Evolutionary conservation across 2,329 filamentous ascomycete genomes (phyloP), one percentile per base, ranked within the genome.

Genomic region (Colletotrichum spinosum): DNA sequence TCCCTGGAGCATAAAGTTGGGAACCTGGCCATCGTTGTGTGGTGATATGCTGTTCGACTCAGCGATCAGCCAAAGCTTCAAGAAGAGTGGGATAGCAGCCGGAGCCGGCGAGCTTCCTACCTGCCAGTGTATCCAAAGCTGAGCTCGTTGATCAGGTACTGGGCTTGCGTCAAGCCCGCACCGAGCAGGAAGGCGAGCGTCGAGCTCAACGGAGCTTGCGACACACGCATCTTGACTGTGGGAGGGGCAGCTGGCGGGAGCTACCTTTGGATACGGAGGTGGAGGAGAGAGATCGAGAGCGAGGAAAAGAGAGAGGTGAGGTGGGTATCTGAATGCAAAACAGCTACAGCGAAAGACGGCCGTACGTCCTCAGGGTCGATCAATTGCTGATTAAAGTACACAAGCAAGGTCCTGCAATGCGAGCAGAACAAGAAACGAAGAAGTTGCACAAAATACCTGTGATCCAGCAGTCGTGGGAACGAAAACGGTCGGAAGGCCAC

Each of bases 111-210:
- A 51, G n/a, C 41, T 39, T 71, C 78, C 48, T 80, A 91, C 89
- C 83, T 86, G 71, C 84, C 83, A 67, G 86, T 85, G 73, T 92
- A 86, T 42, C 93, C 93, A 76, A 97, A 97, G 76, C 92, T 94
- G 53, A 93, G 84, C 72, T 89, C 88, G 70, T 88, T 90, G 73
- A 93, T 86, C 58, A 93, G 81, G 71, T 87, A 88, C 72, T 92
- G 87, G 41, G 90, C 90, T 57, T 86, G 83, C 41, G 85, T 84
- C 58, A 86, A 70, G 72, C 81, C 74, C 61, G 81, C 79, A 68
- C 78, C 79, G 67, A 86, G 76, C 69, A 81, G 75, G 59, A 80
- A 73, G 67, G 78, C 76, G 68, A 82, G 71, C 59, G 78, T 71
- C 60, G 78, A 74, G 51, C 67, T 55, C 67, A 63, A 55, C n/a